Base-by-base conservation (phyloP, 306 rosid genomes). In the Ziziphus jujuba region DNA sequence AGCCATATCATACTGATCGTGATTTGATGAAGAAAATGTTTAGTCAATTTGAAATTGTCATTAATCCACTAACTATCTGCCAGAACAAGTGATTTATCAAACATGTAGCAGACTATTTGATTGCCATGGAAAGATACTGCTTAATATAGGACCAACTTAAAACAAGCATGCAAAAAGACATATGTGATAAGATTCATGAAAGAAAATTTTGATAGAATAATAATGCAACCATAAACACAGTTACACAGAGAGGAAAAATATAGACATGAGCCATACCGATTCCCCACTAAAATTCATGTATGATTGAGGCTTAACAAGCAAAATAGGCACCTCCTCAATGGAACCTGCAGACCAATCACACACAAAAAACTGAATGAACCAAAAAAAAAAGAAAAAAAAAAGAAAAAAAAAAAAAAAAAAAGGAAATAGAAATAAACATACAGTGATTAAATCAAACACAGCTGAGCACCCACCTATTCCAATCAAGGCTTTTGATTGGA, bases 251-350 rank as follows among this genome's bases (percentile, higher is more conserved):
- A 63, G 16, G 34, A 2, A 35, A 0, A 60, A 55, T 52, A 71
- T 58, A 28, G 2, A 70, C 53, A 50, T 2, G 44, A 70, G 13
- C 38, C 98, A 65, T 38, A 93, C 98, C 80, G 97, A 82, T 82
- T 93, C 98, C 47, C 98, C 97, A 49, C 95, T 75, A 61, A 87
- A 90, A 75, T 88, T 93, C 96, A 90, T 88, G 78, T 90, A 93
- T 17, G 91, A 66, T 72, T 90, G 98, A 68, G 98, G 98, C 87
- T 90, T 93, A 36, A 88, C 97, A 78, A 88, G 70, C 86, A 93
- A 79, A 86, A 93, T 69, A 1, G 97, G 96, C 35, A 93, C 95
- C 63, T 90, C 89, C 60, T 91, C 91, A n/a, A 93, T 86, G 62
- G 97, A 88, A 77, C 98, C 98, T 92, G 85, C 55, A n/a, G n/a